Evolutionary conservation across 2,329 filamentous ascomycete species (phyloP), one percentile per base, ranked within the genome.

Genomic region (Thelonectria discophora): DNA sequence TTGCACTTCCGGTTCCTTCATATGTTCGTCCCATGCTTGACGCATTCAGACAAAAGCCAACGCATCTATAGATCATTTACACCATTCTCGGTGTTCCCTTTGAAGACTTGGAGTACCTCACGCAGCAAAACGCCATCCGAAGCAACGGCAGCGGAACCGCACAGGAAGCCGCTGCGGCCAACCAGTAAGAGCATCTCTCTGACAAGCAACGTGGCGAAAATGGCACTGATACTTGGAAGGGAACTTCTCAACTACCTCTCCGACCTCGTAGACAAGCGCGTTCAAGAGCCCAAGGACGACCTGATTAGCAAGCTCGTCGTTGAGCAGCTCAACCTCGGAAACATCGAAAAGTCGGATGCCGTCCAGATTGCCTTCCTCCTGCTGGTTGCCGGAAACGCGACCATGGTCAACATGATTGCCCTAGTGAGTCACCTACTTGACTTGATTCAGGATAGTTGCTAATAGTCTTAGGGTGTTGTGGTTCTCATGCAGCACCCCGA

Each of bases 341-440:
- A 76, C 32, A 75, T 80, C 13, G 71, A 74, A 2, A 79, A 76
- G 63, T 71, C 76, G 0, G 80, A 81, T 40, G 76, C 77, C 1
- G 74, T 83, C 1, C 80, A 82, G 58, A 81, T 84, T 48, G 80
- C 81, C 0, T 84, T 84, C 37, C 70, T 84, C 8, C 73, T 84
- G 5, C 76, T 84, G 1, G 81, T 83, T 1, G 81, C 82, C 0
- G 82, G 82, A 2, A 85, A 84, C 39, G 82, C 82, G 0, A 83
- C 82, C 1, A 81, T 84, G 78, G 78, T 84, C 5, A 83, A 79
- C 66, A 84, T 81, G 78, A 83, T 84, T 58, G 74, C 77, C 1
- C 72, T 83, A 32, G 79, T 79, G 58, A n/a, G 72, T 55, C 6
- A 57, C 32, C 17, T 7, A 24, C 2, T 43, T 18, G 15, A 17